These are phyloP conservation scores for Penstemon barbatus DNA, from an alignment of 257 asterid genomes.

Conservation along the genomic window DNA sequence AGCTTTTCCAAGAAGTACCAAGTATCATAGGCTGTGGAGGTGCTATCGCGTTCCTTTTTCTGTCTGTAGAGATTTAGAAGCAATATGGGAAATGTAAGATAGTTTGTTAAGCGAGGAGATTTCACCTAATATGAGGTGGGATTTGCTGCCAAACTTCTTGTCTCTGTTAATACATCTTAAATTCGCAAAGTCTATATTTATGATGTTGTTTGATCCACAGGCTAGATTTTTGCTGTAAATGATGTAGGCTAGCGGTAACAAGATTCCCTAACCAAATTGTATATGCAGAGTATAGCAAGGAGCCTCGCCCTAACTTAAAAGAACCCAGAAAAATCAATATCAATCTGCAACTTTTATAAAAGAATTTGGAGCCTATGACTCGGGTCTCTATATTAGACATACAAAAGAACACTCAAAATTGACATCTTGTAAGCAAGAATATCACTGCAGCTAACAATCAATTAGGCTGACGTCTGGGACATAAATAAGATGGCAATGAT, in stretches of 20 bases:
- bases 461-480: constrained; percentile 38
- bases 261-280: background rate
- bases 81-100: too few relatives aligned
- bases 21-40: background rate
- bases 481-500: constrained; percentile 52
- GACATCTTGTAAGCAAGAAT: constrained; percentile 24
- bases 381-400: background rate
- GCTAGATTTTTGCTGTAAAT: background rate
- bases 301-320: background rate
- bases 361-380: constrained; percentile 5
- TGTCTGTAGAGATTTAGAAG: too few relatives aligned
- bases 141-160: background rate
- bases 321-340: background rate
- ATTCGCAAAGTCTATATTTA: background rate
- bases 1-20: background rate
- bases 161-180: background rate
- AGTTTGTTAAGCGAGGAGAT: background rate
- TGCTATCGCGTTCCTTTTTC: too few relatives aligned
- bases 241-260: background rate
- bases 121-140: background rate
- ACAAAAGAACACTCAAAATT: constrained; percentile 4
- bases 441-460: constrained; percentile 22
- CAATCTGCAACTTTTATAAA: background rate
- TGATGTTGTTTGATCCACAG: background rate
- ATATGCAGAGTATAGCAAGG: background rate